Conservation (phyloP, 2,329 filamentous ascomycete species). For the Fusarium buxicola region DNA sequence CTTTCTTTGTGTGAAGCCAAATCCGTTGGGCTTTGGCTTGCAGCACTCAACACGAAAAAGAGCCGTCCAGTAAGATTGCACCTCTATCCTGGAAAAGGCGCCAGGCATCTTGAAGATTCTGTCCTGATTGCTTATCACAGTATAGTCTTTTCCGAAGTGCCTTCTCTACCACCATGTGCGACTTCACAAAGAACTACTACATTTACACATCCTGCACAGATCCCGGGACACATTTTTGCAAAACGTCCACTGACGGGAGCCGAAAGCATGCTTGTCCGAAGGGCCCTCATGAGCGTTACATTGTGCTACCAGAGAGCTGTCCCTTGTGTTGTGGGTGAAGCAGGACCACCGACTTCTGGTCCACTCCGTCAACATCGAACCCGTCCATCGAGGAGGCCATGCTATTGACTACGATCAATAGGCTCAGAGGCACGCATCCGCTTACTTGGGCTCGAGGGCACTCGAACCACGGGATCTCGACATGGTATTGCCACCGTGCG, state of each 20-base stretch:
- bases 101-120: background rate
- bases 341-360: background rate
- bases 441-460: background rate
- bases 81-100: background rate
- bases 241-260: conserved; percentile 75
- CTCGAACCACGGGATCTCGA: background rate
- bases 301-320: conserved; percentile 74
- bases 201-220: conserved; percentile 79
- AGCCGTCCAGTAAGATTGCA: conserved; percentile 8
- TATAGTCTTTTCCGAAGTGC: background rate
- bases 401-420: background rate
- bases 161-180: conserved; percentile 60
- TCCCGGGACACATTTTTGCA: conserved; percentile 77
- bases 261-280: conserved; percentile 68
- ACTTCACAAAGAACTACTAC: conserved; percentile 81
- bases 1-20: background rate
- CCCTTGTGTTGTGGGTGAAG: conserved; percentile 57
- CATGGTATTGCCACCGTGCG: background rate
- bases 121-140: conserved; percentile 7
- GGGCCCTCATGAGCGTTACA: conserved; percentile 79
- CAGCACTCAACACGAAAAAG: background rate
- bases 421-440: background rate
- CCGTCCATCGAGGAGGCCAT: background rate
- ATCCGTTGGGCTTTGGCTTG: background rate
- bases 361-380: conserved; percentile 16